Base-by-base conservation (phyloP, 139 green algal genomes). In the Zygnema cylindricum region DNA sequence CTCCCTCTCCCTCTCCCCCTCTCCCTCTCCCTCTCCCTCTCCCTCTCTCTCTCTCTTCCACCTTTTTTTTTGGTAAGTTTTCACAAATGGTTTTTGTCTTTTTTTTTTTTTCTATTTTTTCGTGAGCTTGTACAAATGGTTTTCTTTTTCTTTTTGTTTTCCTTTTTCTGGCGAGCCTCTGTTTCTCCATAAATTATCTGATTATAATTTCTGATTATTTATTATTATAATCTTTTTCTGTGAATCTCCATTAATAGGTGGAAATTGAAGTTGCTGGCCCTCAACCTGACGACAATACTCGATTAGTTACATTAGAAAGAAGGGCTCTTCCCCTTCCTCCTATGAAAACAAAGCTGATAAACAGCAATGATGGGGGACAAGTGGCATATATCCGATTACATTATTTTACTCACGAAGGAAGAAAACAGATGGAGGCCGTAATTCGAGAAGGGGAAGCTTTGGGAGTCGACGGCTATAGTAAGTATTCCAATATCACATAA, bases 351-450 rank as follows among this genome's bases (percentile, higher is more conserved):
- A 32, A n/a, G 32, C 25, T 89, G 33, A 32, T 91, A 2, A 16
- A 32, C 32, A 57, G 21, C 2, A 22, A 21, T 2, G 69, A 22
- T 40, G 86, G 86, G 1, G 23, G 81, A 21, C 30, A 76, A n/a
- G 36, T 91, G 30, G 55, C 32, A 86, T 91, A 91, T 86, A 88
- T 91, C 25, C 84, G 86, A 36, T 32, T 91, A 33, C 84, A 91
- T 43, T 91, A 91, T 55, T 91, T 91, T 43, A 88, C 86, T 33
- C 42, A 86, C 22, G 1, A 90, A 33, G 85, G 77, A 21, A 79
- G 35, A n/a, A 35, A 2, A 36, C 22, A 79, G 21, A 82, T 90
- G 85, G 36, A 32, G n/a, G 85, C 85, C n/a, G 78, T 76, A 57
- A 89, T 89, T 7, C 85, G 73, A 7, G 75, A 88, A 36, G 84